Percentiles rank a stretch among this genome's conserved stretches.
Evolutionary conservation across 495 filamentous ascomycete species (phyloP).

Genomic region (Jackrogersella minutella): DNA sequence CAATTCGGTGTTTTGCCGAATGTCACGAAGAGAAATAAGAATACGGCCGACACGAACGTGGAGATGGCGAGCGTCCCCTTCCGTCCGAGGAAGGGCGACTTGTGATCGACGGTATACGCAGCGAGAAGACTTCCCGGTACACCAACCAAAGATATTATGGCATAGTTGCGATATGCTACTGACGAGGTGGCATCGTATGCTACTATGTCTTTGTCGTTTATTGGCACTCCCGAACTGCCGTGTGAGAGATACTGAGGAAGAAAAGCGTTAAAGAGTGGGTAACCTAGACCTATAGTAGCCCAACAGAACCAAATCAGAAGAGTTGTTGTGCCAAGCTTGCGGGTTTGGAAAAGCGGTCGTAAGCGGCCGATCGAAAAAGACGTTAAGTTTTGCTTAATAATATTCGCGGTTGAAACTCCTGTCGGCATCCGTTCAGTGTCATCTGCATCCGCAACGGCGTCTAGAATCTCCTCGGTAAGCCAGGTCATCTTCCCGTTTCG

Average conservation of each 20-base stretch:
- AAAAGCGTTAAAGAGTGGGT: constrained; percentile 86
- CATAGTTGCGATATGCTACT: constrained; percentile 72
- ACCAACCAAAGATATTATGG: constrained; percentile 75
- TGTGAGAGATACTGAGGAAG: constrained; percentile 82
- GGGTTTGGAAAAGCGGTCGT: constrained; percentile 56
- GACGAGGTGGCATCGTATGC: constrained; percentile 35
- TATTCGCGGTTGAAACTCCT: constrained; percentile 46
- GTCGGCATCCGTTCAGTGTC: constrained; percentile 26
- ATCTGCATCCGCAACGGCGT: constrained; percentile 58
- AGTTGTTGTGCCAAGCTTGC: constrained; percentile 59
- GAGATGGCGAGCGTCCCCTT: constrained; percentile 75
- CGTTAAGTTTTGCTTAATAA: constrained; percentile 49
- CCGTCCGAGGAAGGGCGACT: constrained; percentile 70
- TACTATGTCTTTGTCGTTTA: constrained; percentile 8
- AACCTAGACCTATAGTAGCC: constrained; percentile 65
- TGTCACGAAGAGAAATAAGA: constrained; percentile 67
- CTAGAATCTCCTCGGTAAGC: constrained; percentile 66
- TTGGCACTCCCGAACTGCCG: constrained; percentile 62
- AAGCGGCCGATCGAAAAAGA: constrained; percentile 56
- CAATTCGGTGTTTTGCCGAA: constrained; percentile 68
- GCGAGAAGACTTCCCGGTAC: constrained; percentile 79
- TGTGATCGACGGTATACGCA: constrained; percentile 72
- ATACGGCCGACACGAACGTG: constrained; percentile 74
- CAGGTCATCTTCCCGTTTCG: constrained; percentile 71
- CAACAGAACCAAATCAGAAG: constrained; percentile 66